Evolutionary conservation across 2,329 filamentous ascomycete species (phyloP), one percentile per base, ranked within the genome.

Genomic region (Diaporthe destruens): DNA sequence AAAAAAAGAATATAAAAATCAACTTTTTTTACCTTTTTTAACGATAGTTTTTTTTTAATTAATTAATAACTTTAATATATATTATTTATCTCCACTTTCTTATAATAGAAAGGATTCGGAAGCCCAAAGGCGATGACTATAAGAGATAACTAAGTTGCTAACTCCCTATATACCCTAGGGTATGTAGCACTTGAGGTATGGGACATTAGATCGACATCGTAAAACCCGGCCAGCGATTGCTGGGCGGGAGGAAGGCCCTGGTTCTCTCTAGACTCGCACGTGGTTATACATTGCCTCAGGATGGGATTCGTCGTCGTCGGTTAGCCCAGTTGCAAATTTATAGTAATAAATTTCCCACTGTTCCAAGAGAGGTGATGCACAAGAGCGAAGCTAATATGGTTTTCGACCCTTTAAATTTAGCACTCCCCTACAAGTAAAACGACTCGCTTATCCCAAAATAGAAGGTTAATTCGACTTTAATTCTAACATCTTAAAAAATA

Each of bases 221-320:
- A 18, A 36, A 53, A 25, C 18, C 8, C 11, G 44, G 14, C 61
- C 29, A 23, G 59, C 49, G n/a, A 59, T n/a, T 42, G n/a, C 59
- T 36, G 25, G 29, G 34, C 44, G 18, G n/a, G 29, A n/a, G 18
- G 23, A 18, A 49, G 32, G 18, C 23, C n/a, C 18, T 36, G 25
- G 49, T 16, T 23, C 25, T 23, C 36, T 12, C 59, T 29, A 65
- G 29, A 20, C 12, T 23, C 36, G 44, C 61, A 65, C 44, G 61
- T 51, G 61, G 61, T 34, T 65, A 29, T 23, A 65, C 44, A 65
- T 25, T 34, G n/a, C 20, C 44, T 32, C 36, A 53, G 61, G 51
- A 51, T 65, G 44, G 34, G 32, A 39, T 12, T 25, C 12, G 20
- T 14, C 3, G 44, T 6, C 32, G n/a, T 8, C 44, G 20, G 44